Evolutionary conservation across 2,329 filamentous ascomycete genomes (phyloP), one percentile per base, ranked within the genome.

Genomic region (Phialophora chinensis): DNA sequence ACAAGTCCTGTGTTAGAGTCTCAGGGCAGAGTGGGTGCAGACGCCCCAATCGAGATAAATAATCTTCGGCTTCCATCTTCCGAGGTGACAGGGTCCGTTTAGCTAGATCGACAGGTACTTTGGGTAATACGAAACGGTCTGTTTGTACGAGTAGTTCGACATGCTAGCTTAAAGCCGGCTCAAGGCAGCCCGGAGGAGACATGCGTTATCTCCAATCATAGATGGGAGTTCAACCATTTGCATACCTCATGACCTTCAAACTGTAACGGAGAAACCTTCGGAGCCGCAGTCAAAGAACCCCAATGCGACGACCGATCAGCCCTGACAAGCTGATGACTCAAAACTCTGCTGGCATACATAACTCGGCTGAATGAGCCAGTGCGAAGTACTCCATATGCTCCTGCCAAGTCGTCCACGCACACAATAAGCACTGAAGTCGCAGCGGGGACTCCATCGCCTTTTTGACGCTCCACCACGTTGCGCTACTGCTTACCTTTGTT

Each of bases 61-160:
- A 25, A 27, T 4, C 11, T 27, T 60, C 57, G 57, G 57, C 23
- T 47, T 50, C 2, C 1, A 20, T 27, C 12, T 38, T 42, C 59
- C 47, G 49, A 35, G 35, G 25, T 53, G 59, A 61, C 61, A 63
- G 53, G 61, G 61, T 63, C 35, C 61, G 61, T 63, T 63, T 63
- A 63, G n/a, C 38, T 44, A 7, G 38, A n/a, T 44, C 38, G 6
- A n/a, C 17, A 44, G 38, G 17, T 7, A 8, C 38, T 44, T n/a
- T 35, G 33, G 33, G 10, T 12, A 11, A 35, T 3, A 35, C 33
- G 33, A 35, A 11, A 3, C 10, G 33, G 11, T 12, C 33, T 4
- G 10, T 12, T 35, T 10, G 5, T n/a, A n/a, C n/a, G n/a, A n/a
- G n/a, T n/a, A n/a, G n/a, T n/a, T n/a, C n/a, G n/a, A n/a, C n/a